Conservation (phyloP, 371 early-diverging fungal species). For the Syncephalis fuscata region DNA sequence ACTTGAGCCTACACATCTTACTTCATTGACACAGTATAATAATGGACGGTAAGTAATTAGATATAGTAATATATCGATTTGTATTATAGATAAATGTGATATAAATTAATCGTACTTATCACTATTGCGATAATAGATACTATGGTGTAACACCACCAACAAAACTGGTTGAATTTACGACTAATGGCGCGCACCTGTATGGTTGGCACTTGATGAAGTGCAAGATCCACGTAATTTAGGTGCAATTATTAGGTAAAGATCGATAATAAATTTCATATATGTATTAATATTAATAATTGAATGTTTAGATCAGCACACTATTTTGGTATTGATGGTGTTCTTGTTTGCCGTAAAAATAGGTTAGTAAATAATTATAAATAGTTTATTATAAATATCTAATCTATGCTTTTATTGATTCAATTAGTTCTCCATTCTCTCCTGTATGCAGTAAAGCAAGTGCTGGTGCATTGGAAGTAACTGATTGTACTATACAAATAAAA, state of each 20-base stretch:
- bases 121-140: neutral
- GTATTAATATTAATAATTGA: neutral
- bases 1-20: neutral
- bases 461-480: constrained; percentile 34
- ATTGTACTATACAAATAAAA: constrained; percentile 16
- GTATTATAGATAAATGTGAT: too few relatives aligned
- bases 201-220: constrained; percentile 29
- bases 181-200: constrained; percentile 14
- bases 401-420: neutral
- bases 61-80: too few relatives aligned
- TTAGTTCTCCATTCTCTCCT: constrained; percentile 21
- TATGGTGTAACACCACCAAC: neutral
- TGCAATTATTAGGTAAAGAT: constrained; percentile 20
- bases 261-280: neutral
- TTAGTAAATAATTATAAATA: neutral
- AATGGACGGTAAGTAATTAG: neutral
- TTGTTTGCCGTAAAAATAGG: constrained; percentile 15
- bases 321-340: constrained; percentile 35
- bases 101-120: neutral
- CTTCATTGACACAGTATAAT: neutral
- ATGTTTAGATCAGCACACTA: constrained; percentile 24
- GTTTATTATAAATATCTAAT: neutral
- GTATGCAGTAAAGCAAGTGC: constrained; percentile 35
- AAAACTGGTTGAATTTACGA: neutral
- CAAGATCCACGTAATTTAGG: constrained; percentile 47